phyloP scores from a whole-genome alignment of 768 basidiomycete genomes.

The Cystobasidiopsis lactophilus region DNA sequence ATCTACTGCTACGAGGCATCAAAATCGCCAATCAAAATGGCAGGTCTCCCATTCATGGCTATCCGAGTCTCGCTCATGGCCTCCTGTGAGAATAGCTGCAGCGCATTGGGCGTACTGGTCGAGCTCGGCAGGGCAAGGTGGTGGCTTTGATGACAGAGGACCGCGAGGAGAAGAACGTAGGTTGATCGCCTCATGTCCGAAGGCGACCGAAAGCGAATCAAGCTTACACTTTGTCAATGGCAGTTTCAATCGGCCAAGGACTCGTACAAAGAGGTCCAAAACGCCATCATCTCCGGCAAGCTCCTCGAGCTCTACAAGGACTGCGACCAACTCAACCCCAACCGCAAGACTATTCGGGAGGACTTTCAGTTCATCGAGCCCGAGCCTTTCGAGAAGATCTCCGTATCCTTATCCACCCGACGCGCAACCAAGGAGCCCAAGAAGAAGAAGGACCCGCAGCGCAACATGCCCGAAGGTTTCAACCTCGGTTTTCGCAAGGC shows the following conservation, averaged over 20 bases:
- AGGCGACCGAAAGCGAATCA: neutral
- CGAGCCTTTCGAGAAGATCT: neutral
- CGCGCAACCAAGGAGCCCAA: neutral
- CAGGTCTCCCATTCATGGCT: conserved; percentile 25
- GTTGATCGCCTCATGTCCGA: neutral
- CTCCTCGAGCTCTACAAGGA: conserved; percentile 83
- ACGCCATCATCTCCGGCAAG: conserved; percentile 60
- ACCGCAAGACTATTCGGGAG: neutral
- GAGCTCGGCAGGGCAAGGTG: conserved; percentile 71
- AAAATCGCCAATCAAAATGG: conserved; percentile 90
- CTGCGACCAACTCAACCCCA: conserved; percentile 60
- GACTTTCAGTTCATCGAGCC: neutral
- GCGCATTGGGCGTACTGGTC: conserved; percentile 83
- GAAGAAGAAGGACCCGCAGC: neutral
- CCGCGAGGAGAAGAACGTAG: conserved; percentile 57
- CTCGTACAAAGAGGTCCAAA: conserved; percentile 71
- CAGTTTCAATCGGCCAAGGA: conserved; percentile 60
- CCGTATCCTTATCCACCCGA: neutral
- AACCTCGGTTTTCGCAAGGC: neutral
- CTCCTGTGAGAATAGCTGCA: conserved; percentile 45
- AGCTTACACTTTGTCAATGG: neutral
- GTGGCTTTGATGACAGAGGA: conserved; percentile 75
- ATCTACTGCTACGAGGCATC: conserved; percentile 93
- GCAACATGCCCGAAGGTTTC: neutral
- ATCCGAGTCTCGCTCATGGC: neutral